phyloP scores from a whole-genome alignment of 2,329 filamentous ascomycete genomes.

The Leptodontidium sp. region DNA sequence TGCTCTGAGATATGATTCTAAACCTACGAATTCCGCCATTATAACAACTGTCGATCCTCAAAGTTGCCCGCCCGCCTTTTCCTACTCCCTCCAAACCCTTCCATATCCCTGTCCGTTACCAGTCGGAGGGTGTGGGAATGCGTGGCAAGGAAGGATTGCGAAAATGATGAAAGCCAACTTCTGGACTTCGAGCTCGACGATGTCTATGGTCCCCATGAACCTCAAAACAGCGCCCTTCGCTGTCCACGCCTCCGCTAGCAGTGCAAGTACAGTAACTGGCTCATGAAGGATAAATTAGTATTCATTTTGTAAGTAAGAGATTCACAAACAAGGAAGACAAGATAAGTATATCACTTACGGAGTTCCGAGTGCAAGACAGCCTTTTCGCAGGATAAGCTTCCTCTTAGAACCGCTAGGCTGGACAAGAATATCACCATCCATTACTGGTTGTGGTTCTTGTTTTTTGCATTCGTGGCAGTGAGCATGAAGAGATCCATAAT shows the following conservation, averaged over 20 bases:
- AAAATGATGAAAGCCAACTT: neutral
- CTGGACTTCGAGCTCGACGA: constrained; percentile 6
- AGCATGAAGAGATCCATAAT: constrained; percentile 5
- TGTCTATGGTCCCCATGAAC: neutral
- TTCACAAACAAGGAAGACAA: neutral
- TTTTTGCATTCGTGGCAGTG: constrained; percentile 15
- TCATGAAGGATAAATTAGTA: neutral
- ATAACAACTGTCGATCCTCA: no score
- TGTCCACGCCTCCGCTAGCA: constrained; percentile 13
- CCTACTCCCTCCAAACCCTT: no score
- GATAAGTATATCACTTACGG: neutral
- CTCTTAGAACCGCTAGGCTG: constrained; percentile 3
- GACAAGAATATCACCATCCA: neutral
- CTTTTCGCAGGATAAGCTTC: constrained; percentile 5
- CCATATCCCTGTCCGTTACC: neutral
- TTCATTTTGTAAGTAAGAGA: constrained; percentile 8
- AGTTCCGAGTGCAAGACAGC: constrained; percentile 10
- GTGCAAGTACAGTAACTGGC: constrained; percentile 13
- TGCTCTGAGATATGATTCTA: no score
- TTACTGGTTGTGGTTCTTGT: neutral
- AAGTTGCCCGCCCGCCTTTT: no score
- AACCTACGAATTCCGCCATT: no score
- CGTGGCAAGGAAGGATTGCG: constrained; percentile 6
- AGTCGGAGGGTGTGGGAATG: neutral
- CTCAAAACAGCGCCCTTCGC: constrained; percentile 10